Evolutionary conservation across 139 green algal species (phyloP), one percentile per base, ranked within the genome.

Genomic region (Spirogloea muscicola): DNA sequence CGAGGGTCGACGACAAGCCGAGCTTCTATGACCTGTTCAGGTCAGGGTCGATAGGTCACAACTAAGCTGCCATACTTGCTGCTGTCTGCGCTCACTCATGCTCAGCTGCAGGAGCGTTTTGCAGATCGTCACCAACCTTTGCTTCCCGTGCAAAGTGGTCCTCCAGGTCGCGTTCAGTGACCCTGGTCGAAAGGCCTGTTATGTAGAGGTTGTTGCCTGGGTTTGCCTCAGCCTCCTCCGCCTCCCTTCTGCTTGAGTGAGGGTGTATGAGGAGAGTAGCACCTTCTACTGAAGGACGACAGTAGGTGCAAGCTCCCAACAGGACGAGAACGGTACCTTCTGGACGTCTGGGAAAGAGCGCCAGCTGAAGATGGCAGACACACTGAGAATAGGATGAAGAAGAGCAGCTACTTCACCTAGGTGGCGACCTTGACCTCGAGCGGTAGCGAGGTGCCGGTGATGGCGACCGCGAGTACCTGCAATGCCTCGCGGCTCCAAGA

Each of bases 141-240:
- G 66, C 74, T 52, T 82, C 74, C 68, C 42, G 49, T 3, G 29
- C 38, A 34, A 82, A 82, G 36, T 82, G 74, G 2, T 77, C 51
- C 27, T 78, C 66, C 6, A 82, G 68, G 25, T 82, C 65, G 29
- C 21, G 18, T 39, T 82, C 74, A 29, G 74, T 77, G 2, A 80
- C 72, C 3, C 74, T 65, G 21, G 34, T 78, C 1, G 74, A 82
- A 3, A 82, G 74, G 29, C 74, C 74, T 2, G 74, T 68, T 27
- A 82, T 44, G 49, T 82, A 82, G 2, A 82, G 49, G 31, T 82
- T 82, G 58, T 82, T 82, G 33, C 74, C 74, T 33, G 74, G 74
- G 48, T 82, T 82, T 16, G 52, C 31, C 5, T 68, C 55, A 64
- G 10, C 36, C 10, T 40, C 59, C 10, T 64, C 36, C 10, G 10